phyloP scores from a whole-genome alignment of 495 filamentous ascomycete genomes.

The Hypomontagnella monticulosa region DNA sequence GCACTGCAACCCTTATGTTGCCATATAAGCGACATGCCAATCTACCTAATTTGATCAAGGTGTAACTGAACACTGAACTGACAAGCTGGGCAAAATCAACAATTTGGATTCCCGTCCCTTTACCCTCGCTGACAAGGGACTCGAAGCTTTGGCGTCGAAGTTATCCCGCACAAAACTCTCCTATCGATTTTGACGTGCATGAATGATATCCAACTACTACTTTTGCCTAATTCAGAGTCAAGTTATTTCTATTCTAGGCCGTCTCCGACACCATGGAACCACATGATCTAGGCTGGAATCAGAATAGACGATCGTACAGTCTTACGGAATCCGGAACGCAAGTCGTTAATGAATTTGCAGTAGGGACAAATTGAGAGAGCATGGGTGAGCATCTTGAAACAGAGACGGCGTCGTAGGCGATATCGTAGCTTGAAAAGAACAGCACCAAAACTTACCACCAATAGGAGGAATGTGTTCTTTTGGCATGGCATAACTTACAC shows the following conservation, averaged over 20 bases:
- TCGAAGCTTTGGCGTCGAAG: conserved; percentile 1
- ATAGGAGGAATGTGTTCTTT: conserved; percentile 18
- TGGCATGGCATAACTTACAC: conserved; percentile 36
- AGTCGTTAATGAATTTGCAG: conserved; percentile 29
- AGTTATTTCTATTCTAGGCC: conserved; percentile 35
- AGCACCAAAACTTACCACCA: conserved; percentile 29
- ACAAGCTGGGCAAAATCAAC: conserved; percentile 10
- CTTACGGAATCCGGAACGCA: conserved; percentile 22
- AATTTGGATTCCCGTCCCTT: conserved; percentile 5
- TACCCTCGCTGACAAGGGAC: conserved; percentile 13
- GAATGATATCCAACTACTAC: conserved; percentile 8
- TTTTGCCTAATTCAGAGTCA: conserved; percentile 36
- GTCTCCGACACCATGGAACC: conserved; percentile 42
- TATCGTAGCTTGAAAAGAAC: conserved; percentile 20
- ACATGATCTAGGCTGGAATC: conserved; percentile 26
- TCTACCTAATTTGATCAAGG: conserved; percentile 17
- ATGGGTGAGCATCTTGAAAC: conserved; percentile 43
- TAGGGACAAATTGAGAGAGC: conserved; percentile 23
- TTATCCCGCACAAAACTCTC: conserved; percentile 9
- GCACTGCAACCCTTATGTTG: conserved; percentile 27
- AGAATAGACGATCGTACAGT: conserved; percentile 29
- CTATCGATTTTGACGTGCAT: conserved; percentile 35
- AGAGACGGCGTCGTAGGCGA: conserved; percentile 16
- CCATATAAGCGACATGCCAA: conserved; percentile 28
- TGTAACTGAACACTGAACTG: conserved; percentile 9